These are phyloP conservation scores for Trichophyton equinum DNA, from an alignment of 2,329 filamentous ascomycete species.

Conservation along the genomic window DNA sequence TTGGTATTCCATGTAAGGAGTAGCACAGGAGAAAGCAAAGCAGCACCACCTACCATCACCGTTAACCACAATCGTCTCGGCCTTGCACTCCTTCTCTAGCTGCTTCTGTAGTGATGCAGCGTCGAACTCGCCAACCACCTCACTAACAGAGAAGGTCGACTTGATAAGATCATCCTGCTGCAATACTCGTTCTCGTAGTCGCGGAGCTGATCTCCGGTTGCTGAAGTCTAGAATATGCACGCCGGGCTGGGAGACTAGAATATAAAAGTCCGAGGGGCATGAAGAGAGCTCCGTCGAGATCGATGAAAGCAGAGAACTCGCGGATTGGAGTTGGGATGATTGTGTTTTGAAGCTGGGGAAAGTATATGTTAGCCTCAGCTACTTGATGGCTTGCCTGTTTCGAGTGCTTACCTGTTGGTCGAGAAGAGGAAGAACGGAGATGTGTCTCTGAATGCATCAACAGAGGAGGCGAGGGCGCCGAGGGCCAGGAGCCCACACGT, in stretches of 20 bases:
- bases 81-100: constrained; percentile 38
- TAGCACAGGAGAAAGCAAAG: background rate
- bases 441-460: constrained; percentile 67
- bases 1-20: background rate
- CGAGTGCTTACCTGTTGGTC: constrained; percentile 55
- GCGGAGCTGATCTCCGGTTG: constrained; percentile 39
- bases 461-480: constrained; percentile 40
- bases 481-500: constrained; percentile 37
- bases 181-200: constrained; percentile 41
- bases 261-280: constrained; percentile 64
- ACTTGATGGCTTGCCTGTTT: background rate
- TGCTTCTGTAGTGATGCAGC: constrained; percentile 29
- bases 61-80: constrained; percentile 33
- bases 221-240: constrained; percentile 58
- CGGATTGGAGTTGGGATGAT: constrained; percentile 33
- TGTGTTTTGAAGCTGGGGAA: constrained; percentile 26
- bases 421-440: constrained; percentile 85
- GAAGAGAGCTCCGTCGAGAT: constrained; percentile 40
- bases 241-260: constrained; percentile 66
- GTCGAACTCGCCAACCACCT: constrained; percentile 42
- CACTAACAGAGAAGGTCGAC: constrained; percentile 41
- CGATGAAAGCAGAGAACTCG: constrained; percentile 31
- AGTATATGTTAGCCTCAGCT: background rate
- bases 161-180: constrained; percentile 39
- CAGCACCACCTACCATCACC: constrained; percentile 25